A percentile compares a stretch with the other conserved stretches of the same genome.
Evolutionary conservation across 2,329 filamentous ascomycete species (phyloP).

Genomic region (Aspergillus transmontanensis): DNA sequence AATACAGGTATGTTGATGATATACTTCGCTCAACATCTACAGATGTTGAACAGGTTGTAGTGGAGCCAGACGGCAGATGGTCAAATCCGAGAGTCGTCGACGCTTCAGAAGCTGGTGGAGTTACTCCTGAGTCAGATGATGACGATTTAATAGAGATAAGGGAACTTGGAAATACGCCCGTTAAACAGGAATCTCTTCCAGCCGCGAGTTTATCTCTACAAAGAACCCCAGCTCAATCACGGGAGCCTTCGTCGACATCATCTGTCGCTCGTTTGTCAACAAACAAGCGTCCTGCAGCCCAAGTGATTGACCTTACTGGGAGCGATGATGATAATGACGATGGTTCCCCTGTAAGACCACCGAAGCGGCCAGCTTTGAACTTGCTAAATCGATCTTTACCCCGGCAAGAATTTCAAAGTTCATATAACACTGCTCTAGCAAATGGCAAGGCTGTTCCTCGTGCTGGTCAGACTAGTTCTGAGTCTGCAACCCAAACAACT

Average conservation of each 20-base stretch:
- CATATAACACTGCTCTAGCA: slow-evolving; percentile 23
- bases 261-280: slow-evolving; percentile 38
- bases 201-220: slow-evolving; percentile 30
- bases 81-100: slow-evolving; percentile 49
- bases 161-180: slow-evolving; percentile 34
- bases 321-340: slow-evolving; percentile 54
- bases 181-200: slow-evolving; percentile 40
- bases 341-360: slow-evolving; percentile 41
- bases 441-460: slow-evolving; percentile 23
- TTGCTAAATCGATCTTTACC: slow-evolving; percentile 24
- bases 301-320: slow-evolving; percentile 58
- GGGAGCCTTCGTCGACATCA: slow-evolving; percentile 42
- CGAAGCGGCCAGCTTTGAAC: slow-evolving; percentile 36
- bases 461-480: slow-evolving; percentile 19
- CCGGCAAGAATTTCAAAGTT: slow-evolving; percentile 25
- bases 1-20: slow-evolving; percentile 75
- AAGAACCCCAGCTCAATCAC: slow-evolving; percentile 37
- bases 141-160: slow-evolving; percentile 56
- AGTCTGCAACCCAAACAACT: slow-evolving; percentile 14
- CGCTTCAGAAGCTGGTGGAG: slow-evolving; percentile 41
- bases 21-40: slow-evolving; percentile 75
- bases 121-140: slow-evolving; percentile 43
- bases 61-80: slow-evolving; percentile 88
- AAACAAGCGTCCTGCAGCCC: slow-evolving; percentile 50
- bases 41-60: slow-evolving; percentile 79